Conservation (phyloP, 345 rosid genomes). For the Brassica nigra region DNA sequence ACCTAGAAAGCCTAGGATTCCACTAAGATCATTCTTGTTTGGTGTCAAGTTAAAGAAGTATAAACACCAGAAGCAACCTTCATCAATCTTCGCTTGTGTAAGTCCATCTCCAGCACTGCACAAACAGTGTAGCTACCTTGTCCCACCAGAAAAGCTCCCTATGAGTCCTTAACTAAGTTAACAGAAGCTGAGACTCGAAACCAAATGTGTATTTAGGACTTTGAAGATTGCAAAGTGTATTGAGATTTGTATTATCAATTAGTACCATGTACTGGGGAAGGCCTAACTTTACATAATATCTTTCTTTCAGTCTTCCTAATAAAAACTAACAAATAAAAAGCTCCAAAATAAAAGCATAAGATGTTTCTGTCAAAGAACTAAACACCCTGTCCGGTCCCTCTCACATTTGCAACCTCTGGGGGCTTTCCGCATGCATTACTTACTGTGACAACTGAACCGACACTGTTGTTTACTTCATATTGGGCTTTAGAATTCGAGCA, state of each 20-base stretch:
- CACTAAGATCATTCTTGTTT: conserved; percentile 77
- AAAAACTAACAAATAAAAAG: conserved; percentile 20
- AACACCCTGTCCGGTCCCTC: conserved; percentile 39
- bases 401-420: conserved; percentile 29
- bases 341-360: not conserved
- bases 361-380: conserved; percentile 28
- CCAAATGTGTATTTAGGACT: conserved; percentile 2
- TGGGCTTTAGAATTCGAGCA: conserved; percentile 21
- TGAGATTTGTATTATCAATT: conserved; percentile 24
- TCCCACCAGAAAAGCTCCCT: conserved; percentile 28
- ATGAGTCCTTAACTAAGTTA: not conserved
- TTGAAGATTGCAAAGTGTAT: conserved; percentile 16
- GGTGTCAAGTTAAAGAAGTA: conserved; percentile 81
- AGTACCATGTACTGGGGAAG: conserved; percentile 31
- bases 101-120: conserved; percentile 51
- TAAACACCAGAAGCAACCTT: conserved; percentile 41
- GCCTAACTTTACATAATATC: conserved; percentile 26
- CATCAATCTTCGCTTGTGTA: conserved; percentile 60
- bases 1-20: conserved; percentile 52
- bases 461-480: conserved; percentile 32
- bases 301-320: conserved; percentile 16
- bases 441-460: conserved; percentile 10
- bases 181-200: conserved; percentile 19
- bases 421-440: conserved; percentile 24
- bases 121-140: conserved; percentile 52